Percentiles rank a stretch among this genome's conserved stretches.
Conservation (phyloP, 306 rosid genomes). For the Calophaca sinica region DNA sequence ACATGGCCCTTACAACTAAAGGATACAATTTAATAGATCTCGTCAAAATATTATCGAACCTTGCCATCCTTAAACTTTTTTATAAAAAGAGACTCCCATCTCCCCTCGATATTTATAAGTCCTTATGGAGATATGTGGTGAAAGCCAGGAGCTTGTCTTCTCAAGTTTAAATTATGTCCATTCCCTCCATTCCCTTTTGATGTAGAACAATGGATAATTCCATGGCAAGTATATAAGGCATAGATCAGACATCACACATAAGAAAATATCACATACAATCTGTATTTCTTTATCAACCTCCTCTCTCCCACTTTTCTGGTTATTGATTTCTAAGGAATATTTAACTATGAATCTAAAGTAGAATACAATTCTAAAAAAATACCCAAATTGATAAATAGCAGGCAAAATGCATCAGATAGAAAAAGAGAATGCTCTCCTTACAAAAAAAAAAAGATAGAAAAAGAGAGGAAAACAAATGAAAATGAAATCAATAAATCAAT, state of each 20-base stretch:
- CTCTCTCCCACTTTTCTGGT: constrained; percentile 93
- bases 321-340: constrained; percentile 66
- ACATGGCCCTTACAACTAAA: too few species aligned
- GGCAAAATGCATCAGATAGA: constrained; percentile 33
- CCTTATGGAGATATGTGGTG: too few species aligned
- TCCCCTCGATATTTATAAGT: too few species aligned
- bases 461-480: neutral
- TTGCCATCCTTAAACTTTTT: too few species aligned
- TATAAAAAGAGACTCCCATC: too few species aligned
- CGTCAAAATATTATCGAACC: too few species aligned
- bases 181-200: constrained; percentile 76
- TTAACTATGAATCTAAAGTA: constrained; percentile 58
- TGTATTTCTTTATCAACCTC: constrained; percentile 81
- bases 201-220: constrained; percentile 87
- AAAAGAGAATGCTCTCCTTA: too few species aligned
- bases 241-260: constrained; percentile 17
- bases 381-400: constrained; percentile 62
- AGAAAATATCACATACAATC: constrained; percentile 55
- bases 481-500: constrained; percentile 6
- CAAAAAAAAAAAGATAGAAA: too few species aligned
- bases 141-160: too few species aligned
- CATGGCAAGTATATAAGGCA: constrained; percentile 30
- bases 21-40: too few species aligned
- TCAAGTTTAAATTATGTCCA: too few species aligned
- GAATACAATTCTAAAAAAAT: constrained; percentile 71